A percentile compares a stretch with the other conserved stretches of the same genome.
phyloP scores from a whole-genome alignment of 73 alveolate species.

The Paramecium biaurelia region DNA sequence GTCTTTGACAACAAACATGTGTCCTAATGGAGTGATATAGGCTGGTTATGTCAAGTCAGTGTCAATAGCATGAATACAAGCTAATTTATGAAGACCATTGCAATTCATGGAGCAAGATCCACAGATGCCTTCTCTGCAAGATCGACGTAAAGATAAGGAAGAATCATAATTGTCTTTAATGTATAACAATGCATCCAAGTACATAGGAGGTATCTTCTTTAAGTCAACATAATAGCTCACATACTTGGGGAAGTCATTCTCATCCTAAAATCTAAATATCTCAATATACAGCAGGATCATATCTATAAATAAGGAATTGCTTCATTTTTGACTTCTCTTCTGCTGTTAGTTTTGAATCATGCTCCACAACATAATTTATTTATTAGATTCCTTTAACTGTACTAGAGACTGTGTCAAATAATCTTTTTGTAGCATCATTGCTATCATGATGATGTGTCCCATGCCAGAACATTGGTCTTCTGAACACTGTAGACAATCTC shows the following conservation, averaged over 20 bases:
- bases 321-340: conserved; percentile 62
- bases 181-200: conserved; percentile 88
- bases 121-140: conserved; percentile 98
- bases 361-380: conserved; percentile 67
- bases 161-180: conserved; percentile 93
- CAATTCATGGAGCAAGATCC: conserved; percentile 98
- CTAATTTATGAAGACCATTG: conserved; percentile 94
- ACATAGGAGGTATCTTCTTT: conserved; percentile 91
- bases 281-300: conserved; percentile 66
- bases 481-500: conserved; percentile 32
- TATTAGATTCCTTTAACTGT: conserved; percentile 64
- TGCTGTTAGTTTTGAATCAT: conserved; percentile 47
- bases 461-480: conserved; percentile 46
- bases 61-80: conserved; percentile 85
- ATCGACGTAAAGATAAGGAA: conserved; percentile 90
- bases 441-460: conserved; percentile 5
- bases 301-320: conserved; percentile 63
- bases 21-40: conserved; percentile 89
- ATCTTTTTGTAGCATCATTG: conserved; percentile 24
- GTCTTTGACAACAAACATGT: conserved; percentile 93
- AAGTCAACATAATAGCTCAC: conserved; percentile 82
- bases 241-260: conserved; percentile 70
- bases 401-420: conserved; percentile 38
- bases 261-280: conserved; percentile 33
- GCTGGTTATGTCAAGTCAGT: conserved; percentile 69